Evolutionary conservation across 1,284 basidiomycete species (phyloP).

Genomic region (Ganoderma sp.): DNA sequence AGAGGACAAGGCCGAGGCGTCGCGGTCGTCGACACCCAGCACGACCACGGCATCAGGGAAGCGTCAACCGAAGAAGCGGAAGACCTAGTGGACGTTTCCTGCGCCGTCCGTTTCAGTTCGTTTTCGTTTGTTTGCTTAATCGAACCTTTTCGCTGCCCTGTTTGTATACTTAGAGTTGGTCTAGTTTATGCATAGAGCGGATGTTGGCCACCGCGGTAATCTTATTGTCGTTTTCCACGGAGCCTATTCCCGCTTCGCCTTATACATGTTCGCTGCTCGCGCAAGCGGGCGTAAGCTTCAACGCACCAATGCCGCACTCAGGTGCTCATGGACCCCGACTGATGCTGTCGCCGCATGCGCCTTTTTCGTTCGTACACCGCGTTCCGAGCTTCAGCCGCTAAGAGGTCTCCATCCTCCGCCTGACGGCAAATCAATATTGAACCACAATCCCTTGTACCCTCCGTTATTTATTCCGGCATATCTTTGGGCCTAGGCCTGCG

Average conservation of each 20-base stretch:
- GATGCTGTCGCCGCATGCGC: too few relatives aligned
- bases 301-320: too few relatives aligned
- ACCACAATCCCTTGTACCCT: too few relatives aligned
- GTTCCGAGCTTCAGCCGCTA: too few relatives aligned
- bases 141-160: not conserved
- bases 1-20: slow-evolving; percentile 58
- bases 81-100: slow-evolving; percentile 27
- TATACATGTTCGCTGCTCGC: not conserved
- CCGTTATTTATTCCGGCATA: too few relatives aligned
- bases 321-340: too few relatives aligned
- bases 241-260: not conserved
- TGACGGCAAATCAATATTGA: too few relatives aligned
- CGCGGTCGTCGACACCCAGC: slow-evolving; percentile 63
- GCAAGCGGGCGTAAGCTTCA: too few relatives aligned
- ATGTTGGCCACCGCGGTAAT: not conserved
- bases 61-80: slow-evolving; percentile 47
- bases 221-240: not conserved
- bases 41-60: slow-evolving; percentile 47
- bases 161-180: slow-evolving; percentile 26
- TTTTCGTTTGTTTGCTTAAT: not conserved
- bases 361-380: too few relatives aligned
- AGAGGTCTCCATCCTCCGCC: too few relatives aligned
- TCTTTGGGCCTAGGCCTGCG: too few relatives aligned
- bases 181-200: slow-evolving; percentile 4
- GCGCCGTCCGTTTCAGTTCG: not conserved